phyloP scores from a whole-genome alignment of 495 filamentous ascomycete species.

The Daldinia caldariorum region DNA sequence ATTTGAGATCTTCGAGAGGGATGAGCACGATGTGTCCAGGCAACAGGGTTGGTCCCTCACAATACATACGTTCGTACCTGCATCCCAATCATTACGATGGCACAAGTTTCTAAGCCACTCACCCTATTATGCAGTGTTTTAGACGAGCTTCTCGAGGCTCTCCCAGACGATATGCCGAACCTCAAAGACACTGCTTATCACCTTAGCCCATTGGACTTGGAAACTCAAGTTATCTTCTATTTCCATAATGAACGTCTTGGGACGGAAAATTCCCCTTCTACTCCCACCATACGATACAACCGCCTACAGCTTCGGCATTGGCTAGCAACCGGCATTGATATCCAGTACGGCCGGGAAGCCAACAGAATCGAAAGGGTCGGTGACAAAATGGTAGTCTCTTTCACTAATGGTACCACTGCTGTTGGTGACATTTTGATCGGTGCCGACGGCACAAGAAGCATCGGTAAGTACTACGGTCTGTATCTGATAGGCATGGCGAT shows the following conservation, averaged over 20 bases:
- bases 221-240: slow-evolving; percentile 45
- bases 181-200: slow-evolving; percentile 48
- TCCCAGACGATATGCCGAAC: slow-evolving; percentile 49
- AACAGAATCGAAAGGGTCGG: slow-evolving; percentile 40
- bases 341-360: slow-evolving; percentile 43
- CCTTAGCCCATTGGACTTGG: slow-evolving; percentile 42
- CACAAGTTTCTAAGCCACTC: slow-evolving; percentile 3
- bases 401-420: slow-evolving; percentile 40
- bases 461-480: slow-evolving; percentile 23
- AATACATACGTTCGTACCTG: slow-evolving; percentile 39
- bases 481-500: neutral
- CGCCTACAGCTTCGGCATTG: slow-evolving; percentile 41
- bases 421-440: slow-evolving; percentile 45
- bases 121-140: slow-evolving; percentile 27
- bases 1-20: slow-evolving; percentile 63
- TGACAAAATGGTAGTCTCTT: slow-evolving; percentile 40
- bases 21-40: slow-evolving; percentile 51
- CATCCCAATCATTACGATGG: neutral
- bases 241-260: slow-evolving; percentile 42
- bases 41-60: slow-evolving; percentile 52
- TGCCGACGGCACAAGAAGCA: slow-evolving; percentile 52
- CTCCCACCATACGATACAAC: slow-evolving; percentile 39
- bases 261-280: slow-evolving; percentile 33
- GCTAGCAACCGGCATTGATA: slow-evolving; percentile 40
- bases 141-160: slow-evolving; percentile 46